phyloP scores from a whole-genome alignment of 768 basidiomycete genomes.

The Agaricus subrufescens region DNA sequence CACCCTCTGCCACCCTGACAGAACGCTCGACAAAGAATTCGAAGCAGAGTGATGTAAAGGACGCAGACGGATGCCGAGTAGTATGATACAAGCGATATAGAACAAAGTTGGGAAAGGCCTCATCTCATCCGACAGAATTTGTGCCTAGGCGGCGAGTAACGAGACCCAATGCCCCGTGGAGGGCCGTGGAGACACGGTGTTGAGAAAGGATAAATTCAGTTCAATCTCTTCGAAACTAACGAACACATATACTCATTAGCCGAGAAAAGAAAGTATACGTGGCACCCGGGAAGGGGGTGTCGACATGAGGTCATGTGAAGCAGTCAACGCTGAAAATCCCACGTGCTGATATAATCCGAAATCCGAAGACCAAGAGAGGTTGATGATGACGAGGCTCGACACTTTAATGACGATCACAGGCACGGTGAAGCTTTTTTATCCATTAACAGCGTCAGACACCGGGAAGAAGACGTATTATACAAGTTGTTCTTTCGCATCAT shows the following conservation, averaged over 20 bases:
- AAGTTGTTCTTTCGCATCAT: slow-evolving; percentile 30
- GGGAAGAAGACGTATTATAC: slow-evolving; percentile 7
- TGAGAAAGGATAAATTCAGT: background rate
- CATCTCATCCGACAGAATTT: background rate
- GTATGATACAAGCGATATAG: slow-evolving; percentile 14
- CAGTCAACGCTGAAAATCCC: background rate
- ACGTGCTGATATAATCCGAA: background rate
- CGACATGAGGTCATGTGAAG: background rate
- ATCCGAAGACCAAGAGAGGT: background rate
- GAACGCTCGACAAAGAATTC: background rate
- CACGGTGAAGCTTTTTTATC: background rate
- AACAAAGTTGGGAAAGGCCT: slow-evolving; percentile 14
- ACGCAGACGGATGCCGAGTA: slow-evolving; percentile 14
- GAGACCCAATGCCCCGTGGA: background rate
- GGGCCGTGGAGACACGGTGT: background rate
- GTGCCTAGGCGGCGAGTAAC: background rate
- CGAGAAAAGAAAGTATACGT: background rate
- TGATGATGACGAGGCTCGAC: background rate
- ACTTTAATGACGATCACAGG: background rate
- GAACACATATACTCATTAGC: background rate
- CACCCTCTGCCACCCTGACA: slow-evolving; percentile 3
- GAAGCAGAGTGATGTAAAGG: slow-evolving; percentile 5
- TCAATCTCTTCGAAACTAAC: too few species aligned
- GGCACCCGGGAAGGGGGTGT: background rate
- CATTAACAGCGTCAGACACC: background rate